Evolutionary conservation across 108 stramenopile genomes (phyloP).

Genomic region (Phaeodactylum tricornutum): DNA sequence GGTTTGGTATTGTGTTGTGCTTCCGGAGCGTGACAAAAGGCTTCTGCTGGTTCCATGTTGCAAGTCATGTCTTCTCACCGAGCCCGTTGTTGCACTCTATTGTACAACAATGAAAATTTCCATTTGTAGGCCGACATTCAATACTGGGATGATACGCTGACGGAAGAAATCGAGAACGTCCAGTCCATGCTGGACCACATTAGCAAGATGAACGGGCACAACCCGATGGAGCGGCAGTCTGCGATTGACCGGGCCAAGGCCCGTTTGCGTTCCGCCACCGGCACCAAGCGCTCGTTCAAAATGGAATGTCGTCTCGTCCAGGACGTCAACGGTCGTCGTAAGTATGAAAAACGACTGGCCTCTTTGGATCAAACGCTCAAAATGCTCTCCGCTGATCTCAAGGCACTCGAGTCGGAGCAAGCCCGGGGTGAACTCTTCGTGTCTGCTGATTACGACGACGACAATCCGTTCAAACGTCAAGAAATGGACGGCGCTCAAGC

Average conservation of each 20-base stretch:
- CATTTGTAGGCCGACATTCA: conserved; percentile 68
- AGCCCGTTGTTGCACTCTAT: too few relatives aligned
- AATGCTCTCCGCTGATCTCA: conserved; percentile 48
- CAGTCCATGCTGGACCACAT: conserved; percentile 34
- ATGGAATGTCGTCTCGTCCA: conserved; percentile 74
- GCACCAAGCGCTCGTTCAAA: conserved; percentile 71
- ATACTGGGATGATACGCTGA: conserved; percentile 81
- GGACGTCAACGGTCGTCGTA: conserved; percentile 36
- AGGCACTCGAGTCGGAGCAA: conserved; percentile 45
- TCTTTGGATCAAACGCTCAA: conserved; percentile 46
- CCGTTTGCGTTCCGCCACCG: conserved; percentile 44
- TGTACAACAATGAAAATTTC: neutral
- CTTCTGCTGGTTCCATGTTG: too few relatives aligned
- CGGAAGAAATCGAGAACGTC: conserved; percentile 55
- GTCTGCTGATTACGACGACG: conserved; percentile 20
- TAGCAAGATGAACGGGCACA: conserved; percentile 21
- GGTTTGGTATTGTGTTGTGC: too few relatives aligned
- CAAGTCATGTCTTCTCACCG: too few relatives aligned
- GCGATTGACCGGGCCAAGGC: conserved; percentile 56
- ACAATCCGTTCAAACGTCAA: conserved; percentile 1
- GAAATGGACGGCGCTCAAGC: conserved; percentile 47
- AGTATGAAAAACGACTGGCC: conserved; percentile 39
- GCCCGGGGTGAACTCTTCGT: conserved; percentile 59
- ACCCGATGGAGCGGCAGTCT: conserved; percentile 31
- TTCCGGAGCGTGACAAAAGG: too few relatives aligned